Conservation (phyloP, 306 rosid species). For the Prunus mongolica region DNA sequence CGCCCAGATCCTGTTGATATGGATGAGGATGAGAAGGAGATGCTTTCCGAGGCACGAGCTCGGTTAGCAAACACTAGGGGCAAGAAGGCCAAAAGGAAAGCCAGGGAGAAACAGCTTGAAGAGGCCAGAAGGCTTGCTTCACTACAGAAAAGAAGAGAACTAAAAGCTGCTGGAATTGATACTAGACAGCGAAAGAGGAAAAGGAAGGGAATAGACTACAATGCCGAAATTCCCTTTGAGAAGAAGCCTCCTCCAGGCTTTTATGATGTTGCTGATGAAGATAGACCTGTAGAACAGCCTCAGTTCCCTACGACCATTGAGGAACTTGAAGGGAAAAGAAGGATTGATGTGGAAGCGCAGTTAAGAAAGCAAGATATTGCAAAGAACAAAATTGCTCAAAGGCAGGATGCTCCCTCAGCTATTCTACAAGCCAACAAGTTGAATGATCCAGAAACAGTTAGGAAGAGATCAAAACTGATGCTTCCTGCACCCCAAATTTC, state of each 20-base stretch:
- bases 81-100: constrained; percentile 90
- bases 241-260: constrained; percentile 94
- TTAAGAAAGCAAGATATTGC: constrained; percentile 82
- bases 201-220: constrained; percentile 87
- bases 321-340: constrained; percentile 93
- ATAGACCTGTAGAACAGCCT: constrained; percentile 70
- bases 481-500: constrained; percentile 97
- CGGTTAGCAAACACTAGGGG: constrained; percentile 93
- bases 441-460: constrained; percentile 89
- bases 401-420: constrained; percentile 90
- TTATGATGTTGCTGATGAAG: constrained; percentile 76
- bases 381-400: constrained; percentile 82
- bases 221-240: constrained; percentile 91
- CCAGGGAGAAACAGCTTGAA: constrained; percentile 94
- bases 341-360: constrained; percentile 73
- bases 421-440: constrained; percentile 85
- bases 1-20: constrained; percentile 96
- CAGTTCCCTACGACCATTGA: constrained; percentile 82
- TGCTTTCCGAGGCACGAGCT: constrained; percentile 98
- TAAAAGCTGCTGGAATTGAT: constrained; percentile 96
- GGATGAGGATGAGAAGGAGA: constrained; percentile 99
- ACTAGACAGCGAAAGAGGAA: constrained; percentile 81
- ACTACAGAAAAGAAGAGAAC: constrained; percentile 88
- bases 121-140: constrained; percentile 98
- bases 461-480: constrained; percentile 90